These are phyloP conservation scores for Heimioporus sp. DNA, from an alignment of 768 basidiomycete genomes.

Conservation along the genomic window DNA sequence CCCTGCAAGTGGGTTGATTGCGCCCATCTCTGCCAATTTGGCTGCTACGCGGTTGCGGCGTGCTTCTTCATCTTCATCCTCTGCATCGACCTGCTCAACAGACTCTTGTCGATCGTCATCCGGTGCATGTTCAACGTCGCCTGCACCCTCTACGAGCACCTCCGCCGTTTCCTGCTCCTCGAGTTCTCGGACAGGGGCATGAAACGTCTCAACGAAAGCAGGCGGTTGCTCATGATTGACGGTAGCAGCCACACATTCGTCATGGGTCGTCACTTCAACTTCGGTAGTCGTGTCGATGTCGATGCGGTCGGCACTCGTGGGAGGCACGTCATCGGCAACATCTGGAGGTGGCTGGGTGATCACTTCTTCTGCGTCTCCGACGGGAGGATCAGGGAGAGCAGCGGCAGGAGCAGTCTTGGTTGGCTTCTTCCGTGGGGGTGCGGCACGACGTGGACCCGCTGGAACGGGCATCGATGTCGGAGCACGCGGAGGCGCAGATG, in stretches of 20 bases:
- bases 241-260: not conserved
- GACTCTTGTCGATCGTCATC: conserved; percentile 1
- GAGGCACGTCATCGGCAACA: conserved; percentile 6
- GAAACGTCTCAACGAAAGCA: conserved; percentile 1
- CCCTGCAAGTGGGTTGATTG: conserved; percentile 52
- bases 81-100: conserved; percentile 11
- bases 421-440: conserved; percentile 68
- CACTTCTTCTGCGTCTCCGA: conserved; percentile 10
- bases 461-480: conserved; percentile 72
- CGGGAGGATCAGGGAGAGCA: conserved; percentile 27
- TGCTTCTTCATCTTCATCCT: conserved; percentile 50
- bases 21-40: conserved; percentile 59
- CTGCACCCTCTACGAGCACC: conserved; percentile 5
- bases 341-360: conserved; percentile 1
- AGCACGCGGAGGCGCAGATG: conserved; percentile 34
- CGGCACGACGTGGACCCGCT: conserved; percentile 68
- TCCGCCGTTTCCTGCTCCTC: conserved; percentile 15
- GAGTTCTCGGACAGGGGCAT: conserved; percentile 6
- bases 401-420: conserved; percentile 47
- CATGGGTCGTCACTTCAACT: not conserved
- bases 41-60: conserved; percentile 60
- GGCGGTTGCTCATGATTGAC: not conserved
- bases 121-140: not conserved
- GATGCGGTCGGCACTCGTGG: not conserved
- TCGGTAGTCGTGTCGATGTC: conserved; percentile 5